These are phyloP conservation scores for Beverwykella pulmonaria DNA, from an alignment of 495 filamentous ascomycete species.

Conservation along the genomic window DNA sequence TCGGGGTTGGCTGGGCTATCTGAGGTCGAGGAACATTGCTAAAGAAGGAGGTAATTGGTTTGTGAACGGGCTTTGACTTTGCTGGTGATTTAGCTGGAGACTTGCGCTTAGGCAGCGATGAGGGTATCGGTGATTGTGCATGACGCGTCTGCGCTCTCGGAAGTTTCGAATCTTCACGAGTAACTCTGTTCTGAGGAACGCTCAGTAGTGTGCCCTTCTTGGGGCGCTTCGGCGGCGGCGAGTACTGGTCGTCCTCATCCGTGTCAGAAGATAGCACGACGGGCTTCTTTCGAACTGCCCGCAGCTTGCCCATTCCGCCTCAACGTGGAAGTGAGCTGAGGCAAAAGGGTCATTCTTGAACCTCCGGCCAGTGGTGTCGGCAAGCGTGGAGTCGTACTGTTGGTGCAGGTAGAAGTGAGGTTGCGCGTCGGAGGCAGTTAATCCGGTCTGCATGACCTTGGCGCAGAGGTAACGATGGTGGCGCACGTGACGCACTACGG, in stretches of 20 bases:
- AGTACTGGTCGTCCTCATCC: constrained; percentile 39
- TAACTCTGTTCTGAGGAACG: constrained; percentile 16
- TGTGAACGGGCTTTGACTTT: constrained; percentile 38
- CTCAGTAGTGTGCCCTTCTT: constrained; percentile 27
- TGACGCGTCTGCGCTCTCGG: constrained; percentile 7
- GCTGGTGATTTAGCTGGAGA: constrained; percentile 25
- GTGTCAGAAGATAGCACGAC: constrained; percentile 51
- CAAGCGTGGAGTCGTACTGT: constrained; percentile 9
- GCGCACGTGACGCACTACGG: constrained; percentile 4
- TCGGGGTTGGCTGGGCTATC: constrained; percentile 34
- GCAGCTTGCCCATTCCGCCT: constrained; percentile 49
- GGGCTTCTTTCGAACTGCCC: constrained; percentile 53
- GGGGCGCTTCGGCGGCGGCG: constrained; percentile 34
- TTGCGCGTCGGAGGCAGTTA: constrained; percentile 13
- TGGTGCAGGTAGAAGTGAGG: constrained; percentile 19
- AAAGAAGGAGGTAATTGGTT: constrained; percentile 52
- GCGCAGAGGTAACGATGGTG: background rate
- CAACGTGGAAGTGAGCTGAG: constrained; percentile 1
- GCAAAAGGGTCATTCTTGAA: constrained; percentile 27
- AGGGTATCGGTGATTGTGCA: constrained; percentile 6
- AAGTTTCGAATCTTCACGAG: constrained; percentile 11
- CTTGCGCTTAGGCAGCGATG: constrained; percentile 20
- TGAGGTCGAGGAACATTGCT: constrained; percentile 43
- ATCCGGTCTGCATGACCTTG: constrained; percentile 5
- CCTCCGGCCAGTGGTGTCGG: constrained; percentile 13